A percentile compares a stretch with the other conserved stretches of the same genome.
Conservation (phyloP, 441 rosid genomes). For the Corymbia citriodora region DNA sequence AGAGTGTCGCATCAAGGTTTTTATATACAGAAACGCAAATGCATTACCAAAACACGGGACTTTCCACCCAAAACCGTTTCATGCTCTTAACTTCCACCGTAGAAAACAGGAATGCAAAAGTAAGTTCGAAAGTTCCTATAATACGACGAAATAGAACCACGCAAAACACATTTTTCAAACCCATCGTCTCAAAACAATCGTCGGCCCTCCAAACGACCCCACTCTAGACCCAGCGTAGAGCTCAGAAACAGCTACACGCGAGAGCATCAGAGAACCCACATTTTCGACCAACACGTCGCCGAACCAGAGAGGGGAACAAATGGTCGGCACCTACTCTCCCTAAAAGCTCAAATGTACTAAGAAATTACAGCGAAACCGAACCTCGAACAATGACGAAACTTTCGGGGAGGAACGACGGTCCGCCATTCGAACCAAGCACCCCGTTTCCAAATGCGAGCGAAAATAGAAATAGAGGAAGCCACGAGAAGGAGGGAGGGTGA, state of each 20-base stretch:
- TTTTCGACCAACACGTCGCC: neutral
- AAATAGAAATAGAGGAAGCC: neutral
- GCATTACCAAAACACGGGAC: too few relatives aligned
- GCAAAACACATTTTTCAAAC: too few relatives aligned
- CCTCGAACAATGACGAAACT: neutral
- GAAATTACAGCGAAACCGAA: neutral
- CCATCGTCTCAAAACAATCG: too few relatives aligned
- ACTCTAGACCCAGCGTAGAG: too few relatives aligned
- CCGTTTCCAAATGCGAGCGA: neutral
- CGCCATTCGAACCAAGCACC: neutral
- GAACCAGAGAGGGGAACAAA: neutral
- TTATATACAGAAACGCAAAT: too few relatives aligned
- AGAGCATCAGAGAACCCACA: neutral
- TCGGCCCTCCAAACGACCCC: too few relatives aligned
- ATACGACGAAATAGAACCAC: too few relatives aligned
- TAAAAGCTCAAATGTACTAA: neutral
- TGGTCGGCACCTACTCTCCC: neutral
- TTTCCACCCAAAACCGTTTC: too few relatives aligned
- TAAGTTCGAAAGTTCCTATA: too few relatives aligned
- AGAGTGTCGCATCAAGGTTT: too few relatives aligned
- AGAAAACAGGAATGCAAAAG: too few relatives aligned
- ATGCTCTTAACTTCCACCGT: too few relatives aligned
- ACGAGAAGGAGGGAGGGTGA: neutral
- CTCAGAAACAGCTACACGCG: neutral
- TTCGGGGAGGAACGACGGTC: neutral